Evolutionary conservation across 2,329 filamentous ascomycete species (phyloP), one percentile per base, ranked within the genome.

Genomic region (Paramyrothecium roridum): DNA sequence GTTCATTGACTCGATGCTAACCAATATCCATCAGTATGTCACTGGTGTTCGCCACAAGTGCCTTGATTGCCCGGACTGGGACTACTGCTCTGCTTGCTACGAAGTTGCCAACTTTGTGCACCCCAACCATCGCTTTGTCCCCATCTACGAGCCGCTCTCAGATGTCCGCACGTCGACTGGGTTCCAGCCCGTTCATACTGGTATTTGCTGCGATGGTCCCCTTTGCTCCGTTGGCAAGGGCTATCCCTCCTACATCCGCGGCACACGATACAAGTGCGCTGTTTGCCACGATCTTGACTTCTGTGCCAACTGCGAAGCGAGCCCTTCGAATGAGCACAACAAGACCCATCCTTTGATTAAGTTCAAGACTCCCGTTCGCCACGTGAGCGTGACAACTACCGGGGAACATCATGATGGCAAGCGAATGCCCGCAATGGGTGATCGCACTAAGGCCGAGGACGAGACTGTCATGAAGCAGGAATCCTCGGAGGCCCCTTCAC

Each of bases 271-370:
- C 83, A 99, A 99, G 85, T 99, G 95, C 70, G 91, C 93, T 52
- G 88, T 99, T 55, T 99, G 95, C 79, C 82, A 96, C 67, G 93
- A 99, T 70, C 88, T 88, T 34, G 95, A 99, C 74, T 96, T 97
- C 78, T 99, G 95, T 71, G 91, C 90, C 68, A 89, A 84, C 68
- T 99, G 95, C 76, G 96, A 99, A 76, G 91, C 93, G 50, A 86
- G 86, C 65, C 95, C 95, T 8, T 80, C 80, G 60, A 93, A 96
- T 72, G 79, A 77, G 21, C 95, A 99, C 79, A 97, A 98, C 79
- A 87, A 86, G 73, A 96, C 93, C n/a, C 95, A 99, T 66, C 95
- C 95, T 26, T 79, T 99, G 64, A 92, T 99, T 79, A 97, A 96
- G 78, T 92, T 99, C 80, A 96, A 91, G 82, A 96, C 90, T 2